Conservation (phyloP, 2,329 filamentous ascomycete genomes). For the Colletotrichum sp. region DNA sequence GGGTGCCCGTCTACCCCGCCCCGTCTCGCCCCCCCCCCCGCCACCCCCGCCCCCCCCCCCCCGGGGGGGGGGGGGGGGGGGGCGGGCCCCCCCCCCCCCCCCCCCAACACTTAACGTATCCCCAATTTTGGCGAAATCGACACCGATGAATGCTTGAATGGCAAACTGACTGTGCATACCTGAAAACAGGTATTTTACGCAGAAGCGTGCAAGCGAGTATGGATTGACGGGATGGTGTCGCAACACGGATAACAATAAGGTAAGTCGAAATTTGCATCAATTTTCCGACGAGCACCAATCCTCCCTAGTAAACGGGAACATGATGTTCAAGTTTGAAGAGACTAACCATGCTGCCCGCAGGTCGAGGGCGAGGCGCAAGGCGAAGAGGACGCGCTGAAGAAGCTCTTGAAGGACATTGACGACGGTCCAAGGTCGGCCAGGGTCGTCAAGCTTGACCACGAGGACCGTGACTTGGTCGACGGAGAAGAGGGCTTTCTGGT, state of each 20-base stretch:
- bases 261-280: constrained; percentile 25
- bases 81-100: too few species aligned
- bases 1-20: too few species aligned
- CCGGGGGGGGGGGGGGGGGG: too few species aligned
- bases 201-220: constrained; percentile 53
- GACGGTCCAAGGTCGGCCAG: constrained; percentile 74
- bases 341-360: constrained; percentile 51
- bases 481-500: constrained; percentile 73
- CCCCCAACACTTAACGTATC: background rate
- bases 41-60: too few species aligned
- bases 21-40: too few species aligned
- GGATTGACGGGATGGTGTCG: constrained; percentile 66
- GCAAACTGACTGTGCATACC: background rate
- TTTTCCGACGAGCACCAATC: background rate
- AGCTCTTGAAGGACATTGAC: constrained; percentile 77
- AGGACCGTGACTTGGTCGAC: constrained; percentile 67
- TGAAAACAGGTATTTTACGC: constrained; percentile 55
- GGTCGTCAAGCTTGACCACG: constrained; percentile 76
- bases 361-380: constrained; percentile 92
- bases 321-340: background rate
- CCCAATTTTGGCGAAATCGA: background rate
- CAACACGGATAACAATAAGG: constrained; percentile 63
- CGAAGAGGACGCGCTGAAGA: constrained; percentile 64
- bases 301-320: background rate
- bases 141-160: background rate